phyloP scores from a whole-genome alignment of 257 asterid species.

The Catharanthus roseus region DNA sequence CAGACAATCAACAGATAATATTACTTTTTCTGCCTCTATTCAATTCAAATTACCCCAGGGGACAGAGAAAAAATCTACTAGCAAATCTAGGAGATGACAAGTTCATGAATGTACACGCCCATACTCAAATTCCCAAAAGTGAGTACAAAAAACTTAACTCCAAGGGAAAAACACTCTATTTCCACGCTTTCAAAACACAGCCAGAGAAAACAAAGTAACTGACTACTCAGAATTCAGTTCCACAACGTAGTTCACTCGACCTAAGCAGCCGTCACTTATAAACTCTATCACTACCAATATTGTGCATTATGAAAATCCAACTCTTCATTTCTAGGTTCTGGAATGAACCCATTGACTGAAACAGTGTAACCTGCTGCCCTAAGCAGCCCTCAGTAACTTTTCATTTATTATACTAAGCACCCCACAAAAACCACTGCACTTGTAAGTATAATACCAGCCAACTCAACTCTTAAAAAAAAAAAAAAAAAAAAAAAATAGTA shows the following conservation, averaged over 20 bases:
- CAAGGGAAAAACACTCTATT: neutral
- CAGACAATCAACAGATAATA: neutral
- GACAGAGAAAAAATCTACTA: neutral
- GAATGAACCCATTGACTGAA: neutral
- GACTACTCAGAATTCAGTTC: neutral
- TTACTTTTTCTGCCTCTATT: neutral
- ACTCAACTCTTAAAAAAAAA: no score
- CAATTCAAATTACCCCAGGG: neutral
- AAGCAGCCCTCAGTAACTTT: neutral
- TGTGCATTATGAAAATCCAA: neutral
- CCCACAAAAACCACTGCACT: no score
- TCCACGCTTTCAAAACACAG: slow-evolving; percentile 1
- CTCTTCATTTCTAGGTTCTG: neutral
- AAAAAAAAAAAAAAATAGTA: no score
- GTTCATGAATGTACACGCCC: neutral
- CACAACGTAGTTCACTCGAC: neutral
- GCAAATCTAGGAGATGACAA: neutral
- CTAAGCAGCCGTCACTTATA: neutral
- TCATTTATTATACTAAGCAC: no score
- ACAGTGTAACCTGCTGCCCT: neutral
- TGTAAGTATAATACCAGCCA: no score
- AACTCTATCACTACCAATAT: neutral
- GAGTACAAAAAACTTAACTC: no score
- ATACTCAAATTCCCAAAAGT: neutral
- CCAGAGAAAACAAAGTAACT: neutral